These are phyloP conservation scores for Salix koriyanagi DNA, from an alignment of 345 rosid genomes.

Conservation along the genomic window DNA sequence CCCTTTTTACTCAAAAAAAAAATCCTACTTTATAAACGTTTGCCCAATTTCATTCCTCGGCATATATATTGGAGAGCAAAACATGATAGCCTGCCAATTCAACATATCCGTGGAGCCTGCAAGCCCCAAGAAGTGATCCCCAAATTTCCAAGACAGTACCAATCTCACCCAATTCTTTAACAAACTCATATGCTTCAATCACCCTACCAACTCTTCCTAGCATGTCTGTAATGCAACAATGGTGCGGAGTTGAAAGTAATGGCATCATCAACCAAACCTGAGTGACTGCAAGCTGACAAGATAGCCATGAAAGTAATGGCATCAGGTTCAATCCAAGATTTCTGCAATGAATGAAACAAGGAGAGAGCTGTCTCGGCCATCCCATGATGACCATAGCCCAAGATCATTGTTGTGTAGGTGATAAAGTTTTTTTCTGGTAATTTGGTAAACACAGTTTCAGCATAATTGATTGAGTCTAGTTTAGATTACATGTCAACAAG, in stretches of 20 bases:
- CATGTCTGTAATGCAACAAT: conserved; percentile 83
- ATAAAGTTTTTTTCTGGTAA: conserved; percentile 59
- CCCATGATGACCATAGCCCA: conserved; percentile 84
- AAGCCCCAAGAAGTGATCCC: conserved; percentile 83
- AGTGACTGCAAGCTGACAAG: conserved; percentile 77
- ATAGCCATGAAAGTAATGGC: conserved; percentile 71
- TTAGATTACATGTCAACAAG: conserved; percentile 85
- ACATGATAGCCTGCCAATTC: conserved; percentile 79
- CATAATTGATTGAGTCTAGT: conserved; percentile 56
- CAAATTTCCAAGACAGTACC: conserved; percentile 67
- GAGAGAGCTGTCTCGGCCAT: conserved; percentile 74
- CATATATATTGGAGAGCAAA: conserved; percentile 81
- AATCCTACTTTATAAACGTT: conserved; percentile 63
- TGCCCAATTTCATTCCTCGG: conserved; percentile 72
- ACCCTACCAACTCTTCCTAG: conserved; percentile 81
- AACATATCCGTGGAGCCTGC: conserved; percentile 59
- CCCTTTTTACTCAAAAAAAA: conserved; percentile 31
- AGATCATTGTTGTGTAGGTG: conserved; percentile 78
- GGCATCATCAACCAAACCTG: conserved; percentile 76
- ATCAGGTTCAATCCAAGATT: conserved; percentile 49
- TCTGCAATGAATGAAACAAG: conserved; percentile 62
- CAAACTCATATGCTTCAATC: conserved; percentile 72
- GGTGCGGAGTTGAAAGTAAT: conserved; percentile 65
- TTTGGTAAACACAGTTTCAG: conserved; percentile 52
- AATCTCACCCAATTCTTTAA: conserved; percentile 58